Base-by-base conservation (phyloP, 1,284 basidiomycete species). In the Sparassis latifolia region DNA sequence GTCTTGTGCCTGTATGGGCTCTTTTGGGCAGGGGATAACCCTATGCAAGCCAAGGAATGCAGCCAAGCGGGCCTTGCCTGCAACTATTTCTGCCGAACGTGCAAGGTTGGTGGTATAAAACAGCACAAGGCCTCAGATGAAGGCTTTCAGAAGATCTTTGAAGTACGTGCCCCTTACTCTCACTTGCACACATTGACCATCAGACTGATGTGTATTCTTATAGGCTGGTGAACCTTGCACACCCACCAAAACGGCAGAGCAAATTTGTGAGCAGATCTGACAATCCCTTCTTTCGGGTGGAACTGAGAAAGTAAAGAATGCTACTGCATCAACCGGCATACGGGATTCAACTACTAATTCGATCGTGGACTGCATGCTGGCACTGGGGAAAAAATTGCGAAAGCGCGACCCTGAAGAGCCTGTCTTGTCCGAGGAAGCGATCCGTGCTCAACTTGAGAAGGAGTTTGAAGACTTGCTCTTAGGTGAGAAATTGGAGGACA, bases 41-140 rank as follows among this genome's bases (percentile, higher is more conserved):
- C 62, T 0, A 67, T 68, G 66, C 67, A 69, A 42, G 59, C 60
- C 0, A 59, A 69, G 42, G 52, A 55, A 38, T 66, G 62, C 37
- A 62, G 62, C 35, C 64, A 67, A 1, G 53, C 37, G 10, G 59
- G 64, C 2, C 40, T 47, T 66, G 1, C 50, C 43, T 53, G 58
- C 10, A 68, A 68, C 20, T 50, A 56, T 37, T 63, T 65, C 44
- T 68, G 67, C 49, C 44, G 59, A 1, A 63, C 56, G 1, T 69
- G 67, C 33, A 30, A 60, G 28, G 60, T 60, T 43, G 60, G 66
- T 12, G 63, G 66, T 1, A 63, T 54, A 0, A 53, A 50, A 29
- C 53, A 29, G 1, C 47, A 58, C 29, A 68, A 68, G 48, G 52
- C 49, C n/a, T 45, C 55, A 0, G 53, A 59, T 4, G 38, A 55